Evolutionary conservation across 139 green algal genomes (phyloP).

Genomic region (Tetraselmis striata): DNA sequence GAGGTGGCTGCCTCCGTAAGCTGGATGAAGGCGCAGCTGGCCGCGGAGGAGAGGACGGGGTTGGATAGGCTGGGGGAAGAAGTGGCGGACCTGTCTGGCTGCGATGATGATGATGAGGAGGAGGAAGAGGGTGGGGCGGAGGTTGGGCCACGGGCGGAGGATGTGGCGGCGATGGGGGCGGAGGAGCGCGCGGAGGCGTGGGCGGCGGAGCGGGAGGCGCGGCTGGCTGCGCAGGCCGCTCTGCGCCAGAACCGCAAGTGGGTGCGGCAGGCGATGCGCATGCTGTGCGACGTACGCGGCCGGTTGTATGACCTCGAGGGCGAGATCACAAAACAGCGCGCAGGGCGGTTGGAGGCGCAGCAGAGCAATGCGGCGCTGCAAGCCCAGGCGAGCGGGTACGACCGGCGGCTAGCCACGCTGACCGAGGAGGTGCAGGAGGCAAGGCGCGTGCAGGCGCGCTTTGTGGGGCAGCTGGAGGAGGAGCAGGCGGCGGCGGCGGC

Average conservation of each 20-base stretch:
- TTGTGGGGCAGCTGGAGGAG: neutral
- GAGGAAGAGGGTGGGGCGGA: neutral
- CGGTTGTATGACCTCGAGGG: neutral
- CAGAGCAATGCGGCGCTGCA: neutral
- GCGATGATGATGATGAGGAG: too few relatives aligned
- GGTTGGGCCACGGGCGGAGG: neutral
- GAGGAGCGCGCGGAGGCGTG: neutral
- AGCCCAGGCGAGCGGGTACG: neutral
- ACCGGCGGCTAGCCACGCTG: neutral
- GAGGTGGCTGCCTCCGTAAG: too few relatives aligned
- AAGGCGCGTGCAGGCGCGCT: neutral
- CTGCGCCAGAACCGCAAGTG: neutral
- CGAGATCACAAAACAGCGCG: neutral
- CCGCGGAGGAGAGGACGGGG: too few relatives aligned
- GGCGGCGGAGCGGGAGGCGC: neutral
- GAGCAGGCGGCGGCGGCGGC: neutral
- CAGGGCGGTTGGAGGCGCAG: neutral
- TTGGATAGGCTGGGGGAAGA: too few relatives aligned
- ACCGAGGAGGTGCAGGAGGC: neutral
- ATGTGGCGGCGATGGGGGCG: neutral
- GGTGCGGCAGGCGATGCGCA: neutral
- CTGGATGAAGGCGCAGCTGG: too few relatives aligned
- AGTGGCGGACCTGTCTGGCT: too few relatives aligned
- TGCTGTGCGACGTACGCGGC: neutral
- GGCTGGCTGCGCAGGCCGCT: neutral